Percentiles rank a stretch among this genome's conserved stretches.
Conservation (phyloP, 495 filamentous ascomycete species). For the Penicillium riverlandense region DNA sequence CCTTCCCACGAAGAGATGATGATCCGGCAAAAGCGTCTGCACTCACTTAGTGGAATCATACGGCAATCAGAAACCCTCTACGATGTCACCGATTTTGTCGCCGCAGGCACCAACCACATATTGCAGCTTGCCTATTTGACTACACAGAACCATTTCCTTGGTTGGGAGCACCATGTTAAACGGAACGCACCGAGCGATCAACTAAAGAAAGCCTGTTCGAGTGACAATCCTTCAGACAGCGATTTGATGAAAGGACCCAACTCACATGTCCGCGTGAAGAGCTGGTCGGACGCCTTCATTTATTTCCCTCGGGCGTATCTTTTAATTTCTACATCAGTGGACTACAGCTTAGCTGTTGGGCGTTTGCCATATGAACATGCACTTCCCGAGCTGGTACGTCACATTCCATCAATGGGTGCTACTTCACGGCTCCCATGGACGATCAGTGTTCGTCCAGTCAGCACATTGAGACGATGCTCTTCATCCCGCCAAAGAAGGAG, state of each 20-base stretch:
- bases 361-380: conserved; percentile 14
- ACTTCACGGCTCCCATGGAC: conserved; percentile 20
- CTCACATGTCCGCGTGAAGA: conserved; percentile 6
- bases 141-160: conserved; percentile 22
- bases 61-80: conserved; percentile 21
- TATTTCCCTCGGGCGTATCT: conserved; percentile 26
- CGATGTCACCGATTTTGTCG: conserved; percentile 28
- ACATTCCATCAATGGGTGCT: conserved; percentile 13
- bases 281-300: conserved; percentile 26
- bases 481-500: too few relatives aligned
- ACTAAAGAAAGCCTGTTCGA: not conserved
- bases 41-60: conserved; percentile 22
- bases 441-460: not conserved
- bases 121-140: conserved; percentile 24
- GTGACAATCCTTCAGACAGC: not conserved
- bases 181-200: too few relatives aligned
- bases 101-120: conserved; percentile 22
- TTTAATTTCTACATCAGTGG: conserved; percentile 25
- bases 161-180: not conserved
- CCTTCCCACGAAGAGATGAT: conserved; percentile 12
- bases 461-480: too few relatives aligned
- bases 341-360: conserved; percentile 22
- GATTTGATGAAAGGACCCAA: not conserved
- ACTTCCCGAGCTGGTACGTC: conserved; percentile 20
- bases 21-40: conserved; percentile 13